Evolutionary conservation across 768 basidiomycete genomes (phyloP).

Genomic region (Gloeopeniophorella convolvens): DNA sequence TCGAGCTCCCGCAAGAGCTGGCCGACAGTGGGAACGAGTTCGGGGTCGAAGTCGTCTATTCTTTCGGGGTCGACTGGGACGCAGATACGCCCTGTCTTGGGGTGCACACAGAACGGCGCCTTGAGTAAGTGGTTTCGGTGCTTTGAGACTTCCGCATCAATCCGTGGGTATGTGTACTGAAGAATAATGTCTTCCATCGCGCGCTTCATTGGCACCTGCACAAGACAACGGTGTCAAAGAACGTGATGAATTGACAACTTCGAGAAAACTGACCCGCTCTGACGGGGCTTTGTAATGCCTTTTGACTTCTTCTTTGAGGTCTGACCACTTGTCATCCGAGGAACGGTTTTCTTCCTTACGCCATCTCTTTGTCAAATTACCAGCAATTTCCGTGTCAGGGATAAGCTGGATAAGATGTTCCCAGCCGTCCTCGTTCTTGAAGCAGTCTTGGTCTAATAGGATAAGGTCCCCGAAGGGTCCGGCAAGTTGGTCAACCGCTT

Average conservation of each 20-base stretch:
- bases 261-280: conserved; percentile 30
- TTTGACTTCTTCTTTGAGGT: conserved; percentile 43
- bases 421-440: conserved; percentile 61
- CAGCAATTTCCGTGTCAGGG: conserved; percentile 50
- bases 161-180: conserved; percentile 91
- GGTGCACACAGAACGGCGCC: conserved; percentile 95
- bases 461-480: conserved; percentile 59
- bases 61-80: conserved; percentile 78
- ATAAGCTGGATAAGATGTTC: conserved; percentile 68
- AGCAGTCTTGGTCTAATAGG: conserved; percentile 80
- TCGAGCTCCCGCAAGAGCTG: conserved; percentile 82
- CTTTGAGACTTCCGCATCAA: conserved; percentile 97
- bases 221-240: conserved; percentile 4
- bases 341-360: conserved; percentile 39
- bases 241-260: background rate
- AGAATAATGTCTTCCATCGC: conserved; percentile 85
- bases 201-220: conserved; percentile 31
- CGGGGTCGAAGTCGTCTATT: conserved; percentile 81
- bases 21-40: conserved; percentile 76
- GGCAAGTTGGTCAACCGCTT: conserved; percentile 42
- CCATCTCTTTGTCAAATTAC: conserved; percentile 55
- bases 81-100: conserved; percentile 92
- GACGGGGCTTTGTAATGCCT: conserved; percentile 25
- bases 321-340: conserved; percentile 71
- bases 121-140: conserved; percentile 97